Conservation (phyloP, 148 eudicot genomes). For the Polygonum maritimum region DNA sequence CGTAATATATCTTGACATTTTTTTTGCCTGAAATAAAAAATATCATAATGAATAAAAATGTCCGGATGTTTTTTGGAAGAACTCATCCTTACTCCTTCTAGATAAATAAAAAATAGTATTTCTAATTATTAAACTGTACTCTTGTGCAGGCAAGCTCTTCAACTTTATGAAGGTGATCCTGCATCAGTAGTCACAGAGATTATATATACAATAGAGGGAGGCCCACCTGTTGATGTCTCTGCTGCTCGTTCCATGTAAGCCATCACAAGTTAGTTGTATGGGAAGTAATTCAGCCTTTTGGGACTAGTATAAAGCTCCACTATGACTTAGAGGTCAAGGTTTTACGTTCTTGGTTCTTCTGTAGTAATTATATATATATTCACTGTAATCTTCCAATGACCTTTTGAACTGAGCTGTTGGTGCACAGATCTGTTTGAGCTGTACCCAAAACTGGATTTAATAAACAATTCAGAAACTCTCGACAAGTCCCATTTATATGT, state of each 20-base stretch:
- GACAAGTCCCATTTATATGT: not conserved
- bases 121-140: not conserved
- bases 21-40: too few species aligned
- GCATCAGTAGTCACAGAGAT: slow-evolving; percentile 69
- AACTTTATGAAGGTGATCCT: slow-evolving; percentile 70
- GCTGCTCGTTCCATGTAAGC: slow-evolving; percentile 93
- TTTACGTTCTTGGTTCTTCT: not conserved
- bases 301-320: not conserved
- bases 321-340: not conserved
- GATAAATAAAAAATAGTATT: not conserved
- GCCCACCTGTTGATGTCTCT: slow-evolving; percentile 96
- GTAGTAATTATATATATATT: not conserved
- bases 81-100: not conserved
- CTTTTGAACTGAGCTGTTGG: not conserved
- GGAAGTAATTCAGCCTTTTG: not conserved
- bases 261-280: not conserved
- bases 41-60: too few species aligned
- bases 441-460: not conserved
- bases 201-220: slow-evolving; percentile 78
- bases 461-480: not conserved
- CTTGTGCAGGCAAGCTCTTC: slow-evolving; percentile 92
- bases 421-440: not conserved
- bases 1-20: too few species aligned
- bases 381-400: not conserved
- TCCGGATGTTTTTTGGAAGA: too few species aligned